phyloP scores from a whole-genome alignment of 2,329 filamentous ascomycete genomes.

The Neoarthrinium moseri region DNA sequence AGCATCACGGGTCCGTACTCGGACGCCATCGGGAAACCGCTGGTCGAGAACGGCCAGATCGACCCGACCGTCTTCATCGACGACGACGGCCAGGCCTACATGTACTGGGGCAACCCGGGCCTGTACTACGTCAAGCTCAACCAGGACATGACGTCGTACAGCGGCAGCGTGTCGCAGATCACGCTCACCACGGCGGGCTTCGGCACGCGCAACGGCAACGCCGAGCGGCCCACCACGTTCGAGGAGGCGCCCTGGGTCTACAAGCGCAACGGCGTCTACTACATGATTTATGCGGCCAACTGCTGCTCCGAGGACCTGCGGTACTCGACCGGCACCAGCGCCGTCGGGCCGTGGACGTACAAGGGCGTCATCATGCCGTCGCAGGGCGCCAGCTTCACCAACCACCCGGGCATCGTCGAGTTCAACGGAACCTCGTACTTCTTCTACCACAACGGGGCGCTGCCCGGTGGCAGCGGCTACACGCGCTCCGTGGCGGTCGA shows the following conservation, averaged over 20 bases:
- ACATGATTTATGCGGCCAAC: conserved; percentile 27
- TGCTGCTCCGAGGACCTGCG: conserved; percentile 29
- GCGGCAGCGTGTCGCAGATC: conserved; percentile 20
- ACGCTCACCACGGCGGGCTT: conserved; percentile 16
- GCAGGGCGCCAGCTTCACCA: conserved; percentile 26
- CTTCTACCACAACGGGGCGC: conserved; percentile 32
- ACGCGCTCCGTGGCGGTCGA: conserved; percentile 25
- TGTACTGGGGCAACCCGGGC: conserved; percentile 38
- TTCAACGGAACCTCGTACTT: conserved; percentile 27
- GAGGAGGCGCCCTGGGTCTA: conserved; percentile 31
- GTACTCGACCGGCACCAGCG: conserved; percentile 24
- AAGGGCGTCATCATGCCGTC: conserved; percentile 27
- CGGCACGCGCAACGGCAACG: conserved; percentile 13
- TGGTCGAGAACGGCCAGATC: conserved; percentile 33
- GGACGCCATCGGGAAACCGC: conserved; percentile 31
- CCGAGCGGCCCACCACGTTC: conserved; percentile 19
- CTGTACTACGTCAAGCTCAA: conserved; percentile 38
- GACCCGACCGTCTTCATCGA: conserved; percentile 40
- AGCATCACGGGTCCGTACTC: conserved; percentile 32
- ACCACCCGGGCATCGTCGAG: conserved; percentile 27
- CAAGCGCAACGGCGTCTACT: conserved; percentile 28
- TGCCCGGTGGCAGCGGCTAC: conserved; percentile 26
- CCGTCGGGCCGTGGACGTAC: conserved; percentile 30
- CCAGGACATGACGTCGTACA: conserved; percentile 37
- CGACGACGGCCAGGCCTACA: conserved; percentile 40